A percentile compares a stretch with the other conserved stretches of the same genome.
phyloP scores from a whole-genome alignment of 139 green algal genomes.

The Picochlorum costavermella region DNA sequence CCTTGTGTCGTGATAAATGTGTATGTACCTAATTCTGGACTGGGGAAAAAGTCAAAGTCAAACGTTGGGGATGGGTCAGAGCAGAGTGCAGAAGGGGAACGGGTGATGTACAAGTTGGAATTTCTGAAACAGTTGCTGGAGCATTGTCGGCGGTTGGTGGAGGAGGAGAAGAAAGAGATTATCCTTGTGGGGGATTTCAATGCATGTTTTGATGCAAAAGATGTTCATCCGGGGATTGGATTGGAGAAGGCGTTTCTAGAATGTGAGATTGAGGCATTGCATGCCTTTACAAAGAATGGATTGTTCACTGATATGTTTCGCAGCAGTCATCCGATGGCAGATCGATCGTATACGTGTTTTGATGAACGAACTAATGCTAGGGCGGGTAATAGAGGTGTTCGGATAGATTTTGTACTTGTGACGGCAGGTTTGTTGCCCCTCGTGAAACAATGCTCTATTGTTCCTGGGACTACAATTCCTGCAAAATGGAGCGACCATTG shows the following conservation, averaged over 20 bases:
- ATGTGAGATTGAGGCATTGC: slow-evolving; percentile 29
- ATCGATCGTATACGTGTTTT: slow-evolving; percentile 36
- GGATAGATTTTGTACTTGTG: slow-evolving; percentile 62
- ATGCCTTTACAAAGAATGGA: slow-evolving; percentile 20
- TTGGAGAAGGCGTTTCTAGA: slow-evolving; percentile 25
- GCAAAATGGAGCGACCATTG: slow-evolving; percentile 56
- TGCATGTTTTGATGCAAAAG: slow-evolving; percentile 26
- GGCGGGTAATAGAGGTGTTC: slow-evolving; percentile 54
- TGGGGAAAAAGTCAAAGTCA: slow-evolving; percentile 14
- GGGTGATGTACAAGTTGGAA: slow-evolving; percentile 48
- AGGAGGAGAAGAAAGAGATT: slow-evolving; percentile 32
- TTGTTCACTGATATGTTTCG: slow-evolving; percentile 48
- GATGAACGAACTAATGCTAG: slow-evolving; percentile 56
- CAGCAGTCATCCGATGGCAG: slow-evolving; percentile 22
- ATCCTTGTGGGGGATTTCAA: slow-evolving; percentile 62
- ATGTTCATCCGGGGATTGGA: slow-evolving; percentile 34
- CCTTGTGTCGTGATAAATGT: slow-evolving; percentile 66
- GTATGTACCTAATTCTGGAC: slow-evolving; percentile 75
- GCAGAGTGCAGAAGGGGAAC: not conserved
- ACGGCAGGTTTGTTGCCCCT: slow-evolving; percentile 34
- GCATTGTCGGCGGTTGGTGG: slow-evolving; percentile 32
- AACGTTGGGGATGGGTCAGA: not conserved
- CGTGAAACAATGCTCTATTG: slow-evolving; percentile 47
- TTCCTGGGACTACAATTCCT: slow-evolving; percentile 37
- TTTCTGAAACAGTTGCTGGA: slow-evolving; percentile 47